Base-by-base conservation (phyloP, 257 asterid species). In the Echium plantagineum region DNA sequence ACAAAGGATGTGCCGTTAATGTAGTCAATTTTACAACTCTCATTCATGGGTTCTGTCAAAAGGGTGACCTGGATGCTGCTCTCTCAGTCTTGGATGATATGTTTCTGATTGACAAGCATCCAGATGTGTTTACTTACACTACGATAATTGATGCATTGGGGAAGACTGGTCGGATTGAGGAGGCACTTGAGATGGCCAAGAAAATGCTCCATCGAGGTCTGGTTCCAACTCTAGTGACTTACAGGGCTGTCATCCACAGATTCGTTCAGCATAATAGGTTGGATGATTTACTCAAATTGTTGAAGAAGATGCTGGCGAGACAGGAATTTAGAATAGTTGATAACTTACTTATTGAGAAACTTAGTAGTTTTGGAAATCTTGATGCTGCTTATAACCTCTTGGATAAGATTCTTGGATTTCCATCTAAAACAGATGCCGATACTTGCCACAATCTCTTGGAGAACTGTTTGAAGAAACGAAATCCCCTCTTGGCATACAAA, bases 41-140 rank as follows among this genome's bases (percentile, higher is more conserved):
- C 59, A 88, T 91, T 70, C 94, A 88, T 51, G 97, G 98, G 30
- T 85, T 88, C 74, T 88, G 97, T 79, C 75, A 65, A 64, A 82
- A 69, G 55, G 81, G 75, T 24, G 94, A 91, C 66, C 67, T 91
- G 70, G 94, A 71, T n/a, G 71, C 86, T 30, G 98, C 98, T 70
- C 75, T 91, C 15, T 91, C 98, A 3, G 87, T 91, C 38, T 81
- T 91, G 64, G 98, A 91, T 66, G 98, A 91, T 74, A 84, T 91
- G 87, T 91, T 85, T 79, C 79, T 91, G 81, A 84, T 70, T 56
- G 77, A 81, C 75, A 88, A 91, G 64, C 95, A 85, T 66, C 95
- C 98, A 5, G 98, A 88, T 75, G 90, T 69, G 63, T 80, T 88
- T 58, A 88, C 94, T 8, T 88, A 81, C 65, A 91, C 95, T 18